phyloP scores from a whole-genome alignment of 768 basidiomycete genomes.

The Leccinum aurantiacum region DNA sequence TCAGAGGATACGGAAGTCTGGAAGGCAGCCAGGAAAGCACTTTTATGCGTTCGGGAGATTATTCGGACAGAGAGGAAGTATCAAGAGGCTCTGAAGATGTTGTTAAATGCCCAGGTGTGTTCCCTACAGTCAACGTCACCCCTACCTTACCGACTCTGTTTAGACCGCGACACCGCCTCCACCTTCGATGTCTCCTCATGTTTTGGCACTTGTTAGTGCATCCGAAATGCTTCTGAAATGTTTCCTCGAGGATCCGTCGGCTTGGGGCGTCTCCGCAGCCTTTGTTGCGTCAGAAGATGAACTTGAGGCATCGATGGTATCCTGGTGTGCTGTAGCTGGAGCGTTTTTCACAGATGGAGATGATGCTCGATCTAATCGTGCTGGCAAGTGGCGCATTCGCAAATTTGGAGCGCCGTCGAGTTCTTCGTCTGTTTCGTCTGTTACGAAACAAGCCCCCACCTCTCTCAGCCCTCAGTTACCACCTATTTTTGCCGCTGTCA shows the following conservation, averaged over 20 bases:
- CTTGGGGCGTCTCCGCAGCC: slow-evolving; percentile 61
- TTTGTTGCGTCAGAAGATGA: slow-evolving; percentile 53
- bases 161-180: slow-evolving; percentile 47
- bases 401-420: slow-evolving; percentile 14
- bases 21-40: slow-evolving; percentile 39
- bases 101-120: slow-evolving; percentile 38
- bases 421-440: slow-evolving; percentile 3
- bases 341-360: slow-evolving; percentile 38
- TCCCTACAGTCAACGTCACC: not conserved
- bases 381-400: slow-evolving; percentile 26
- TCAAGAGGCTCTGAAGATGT: slow-evolving; percentile 36
- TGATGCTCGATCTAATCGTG: slow-evolving; percentile 10
- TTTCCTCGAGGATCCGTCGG: slow-evolving; percentile 63
- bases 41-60: slow-evolving; percentile 49
- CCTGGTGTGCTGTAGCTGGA: slow-evolving; percentile 42
- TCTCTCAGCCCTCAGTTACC: slow-evolving; percentile 13
- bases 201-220: slow-evolving; percentile 48
- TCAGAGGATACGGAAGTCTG: slow-evolving; percentile 32
- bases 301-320: slow-evolving; percentile 56
- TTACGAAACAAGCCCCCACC: slow-evolving; percentile 8
- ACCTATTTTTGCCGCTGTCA: slow-evolving; percentile 10
- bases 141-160: slow-evolving; percentile 10
- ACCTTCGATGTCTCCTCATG: slow-evolving; percentile 49
- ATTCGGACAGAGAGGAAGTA: slow-evolving; percentile 48
- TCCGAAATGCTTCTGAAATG: slow-evolving; percentile 50